Evolutionary conservation across 495 filamentous ascomycete genomes (phyloP).

Genomic region (Talaromyces thailandensis): DNA sequence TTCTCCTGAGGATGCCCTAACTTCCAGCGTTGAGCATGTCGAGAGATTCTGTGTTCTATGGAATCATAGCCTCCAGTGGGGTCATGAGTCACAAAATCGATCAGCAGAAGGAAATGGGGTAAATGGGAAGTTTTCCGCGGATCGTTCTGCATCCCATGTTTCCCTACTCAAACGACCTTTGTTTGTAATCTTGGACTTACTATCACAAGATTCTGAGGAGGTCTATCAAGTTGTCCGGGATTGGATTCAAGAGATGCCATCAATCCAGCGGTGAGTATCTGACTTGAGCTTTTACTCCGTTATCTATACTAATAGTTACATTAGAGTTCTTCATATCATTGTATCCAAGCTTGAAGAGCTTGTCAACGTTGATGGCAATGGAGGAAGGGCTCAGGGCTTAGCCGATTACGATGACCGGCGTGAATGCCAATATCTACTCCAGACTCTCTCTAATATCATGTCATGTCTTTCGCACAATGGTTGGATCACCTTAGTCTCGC

Average conservation of each 20-base stretch:
- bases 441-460: slow-evolving; percentile 63
- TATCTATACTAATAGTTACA: slow-evolving; percentile 12
- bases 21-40: slow-evolving; percentile 27
- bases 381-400: slow-evolving; percentile 7
- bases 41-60: slow-evolving; percentile 63
- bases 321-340: slow-evolving; percentile 32
- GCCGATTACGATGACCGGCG: slow-evolving; percentile 55
- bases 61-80: slow-evolving; percentile 68
- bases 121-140: slow-evolving; percentile 10
- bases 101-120: slow-evolving; percentile 24
- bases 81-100: slow-evolving; percentile 41
- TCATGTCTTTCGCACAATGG: slow-evolving; percentile 33
- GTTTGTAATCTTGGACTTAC: slow-evolving; percentile 72
- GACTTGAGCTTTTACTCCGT: neutral
- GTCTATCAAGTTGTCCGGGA: slow-evolving; percentile 64
- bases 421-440: slow-evolving; percentile 69
- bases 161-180: slow-evolving; percentile 74
- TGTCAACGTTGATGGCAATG: slow-evolving; percentile 18
- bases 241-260: slow-evolving; percentile 71
- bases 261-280: slow-evolving; percentile 29
- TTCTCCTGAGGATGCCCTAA: slow-evolving; percentile 14
- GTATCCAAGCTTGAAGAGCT: slow-evolving; percentile 29
- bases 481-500: slow-evolving; percentile 31
- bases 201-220: slow-evolving; percentile 64
- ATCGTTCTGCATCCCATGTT: slow-evolving; percentile 27